Evolutionary conservation across 1,284 basidiomycete genomes (phyloP).

Genomic region (Dichomitus squalens): DNA sequence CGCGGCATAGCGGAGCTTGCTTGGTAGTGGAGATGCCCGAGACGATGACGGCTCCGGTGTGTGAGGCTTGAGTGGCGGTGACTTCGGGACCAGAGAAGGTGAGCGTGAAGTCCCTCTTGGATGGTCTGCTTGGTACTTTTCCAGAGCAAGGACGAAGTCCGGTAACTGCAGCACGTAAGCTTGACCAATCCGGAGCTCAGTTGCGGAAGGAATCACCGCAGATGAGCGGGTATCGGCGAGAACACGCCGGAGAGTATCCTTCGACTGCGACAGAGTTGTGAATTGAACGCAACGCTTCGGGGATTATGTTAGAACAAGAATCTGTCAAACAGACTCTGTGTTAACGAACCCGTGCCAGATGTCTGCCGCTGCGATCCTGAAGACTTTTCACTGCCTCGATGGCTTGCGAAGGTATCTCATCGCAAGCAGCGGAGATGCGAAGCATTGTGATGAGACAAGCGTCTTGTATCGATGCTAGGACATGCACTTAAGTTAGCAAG

Average conservation of each 20-base stretch:
- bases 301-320: neutral
- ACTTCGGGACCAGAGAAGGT: conserved; percentile 19
- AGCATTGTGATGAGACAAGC: conserved; percentile 70
- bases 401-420: conserved; percentile 51
- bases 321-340: too few species aligned
- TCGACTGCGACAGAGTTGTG: conserved; percentile 46
- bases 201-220: conserved; percentile 44
- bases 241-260: conserved; percentile 45
- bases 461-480: conserved; percentile 67
- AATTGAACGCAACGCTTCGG: conserved; percentile 72
- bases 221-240: conserved; percentile 48
- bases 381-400: conserved; percentile 44
- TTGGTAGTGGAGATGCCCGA: conserved; percentile 34
- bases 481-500: neutral
- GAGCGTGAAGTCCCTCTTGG: conserved; percentile 18
- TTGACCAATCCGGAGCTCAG: neutral
- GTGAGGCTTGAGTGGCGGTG: conserved; percentile 20
- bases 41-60: conserved; percentile 38
- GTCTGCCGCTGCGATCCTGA: conserved; percentile 45
- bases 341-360: conserved; percentile 53
- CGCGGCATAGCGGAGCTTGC: conserved; percentile 67
- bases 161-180: conserved; percentile 53
- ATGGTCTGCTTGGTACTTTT: conserved; percentile 32
- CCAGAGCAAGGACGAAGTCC: conserved; percentile 61
- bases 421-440: conserved; percentile 59